These are phyloP conservation scores for Jatropha podagrica DNA, from an alignment of 441 rosid species.

Conservation along the genomic window DNA sequence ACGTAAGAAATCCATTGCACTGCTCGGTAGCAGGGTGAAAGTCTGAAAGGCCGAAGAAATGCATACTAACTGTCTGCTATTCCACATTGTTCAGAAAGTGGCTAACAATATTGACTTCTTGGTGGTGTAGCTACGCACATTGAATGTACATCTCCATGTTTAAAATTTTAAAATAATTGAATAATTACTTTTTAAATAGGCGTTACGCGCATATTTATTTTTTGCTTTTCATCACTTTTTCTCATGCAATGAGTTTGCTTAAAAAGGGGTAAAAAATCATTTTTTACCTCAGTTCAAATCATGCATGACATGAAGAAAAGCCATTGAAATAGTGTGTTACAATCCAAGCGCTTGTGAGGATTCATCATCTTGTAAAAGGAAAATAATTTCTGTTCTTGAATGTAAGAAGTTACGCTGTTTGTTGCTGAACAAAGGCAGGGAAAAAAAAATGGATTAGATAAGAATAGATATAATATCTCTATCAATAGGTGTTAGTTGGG, in stretches of 20 bases:
- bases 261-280: too few relatives aligned
- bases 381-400: neutral
- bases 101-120: neutral
- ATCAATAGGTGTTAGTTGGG: conserved; percentile 17
- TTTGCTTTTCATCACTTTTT: too few relatives aligned
- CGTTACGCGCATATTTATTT: too few relatives aligned
- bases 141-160: neutral
- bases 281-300: neutral
- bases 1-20: neutral
- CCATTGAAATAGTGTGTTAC: neutral
- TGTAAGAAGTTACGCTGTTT: neutral
- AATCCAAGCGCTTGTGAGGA: neutral
- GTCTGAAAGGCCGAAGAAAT: neutral
- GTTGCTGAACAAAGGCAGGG: neutral
- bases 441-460: neutral
- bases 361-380: neutral
- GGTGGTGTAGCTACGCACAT: neutral
- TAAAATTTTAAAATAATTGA: too few relatives aligned
- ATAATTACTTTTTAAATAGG: too few relatives aligned
- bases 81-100: neutral
- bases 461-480: neutral
- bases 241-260: too few relatives aligned
- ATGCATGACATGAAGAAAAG: conserved; percentile 4
- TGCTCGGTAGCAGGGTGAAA: neutral
- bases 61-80: too few relatives aligned